Percentiles rank a stretch among this genome's conserved stretches.
Evolutionary conservation across 495 filamentous ascomycete species (phyloP).

Genomic region (Paragyromitra xinjiangensis): DNA sequence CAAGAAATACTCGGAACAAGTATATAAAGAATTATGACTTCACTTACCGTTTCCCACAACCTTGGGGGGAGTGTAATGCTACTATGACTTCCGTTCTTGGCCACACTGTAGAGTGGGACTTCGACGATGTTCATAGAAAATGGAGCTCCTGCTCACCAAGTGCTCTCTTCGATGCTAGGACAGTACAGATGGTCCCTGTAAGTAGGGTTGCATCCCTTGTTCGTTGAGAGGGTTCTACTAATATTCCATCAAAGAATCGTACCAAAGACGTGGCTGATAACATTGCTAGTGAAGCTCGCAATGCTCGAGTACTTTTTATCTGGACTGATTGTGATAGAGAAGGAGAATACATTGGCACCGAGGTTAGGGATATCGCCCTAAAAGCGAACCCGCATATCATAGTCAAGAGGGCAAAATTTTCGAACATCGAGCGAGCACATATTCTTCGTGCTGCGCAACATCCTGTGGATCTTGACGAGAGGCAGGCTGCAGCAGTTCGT

Average conservation of each 20-base stretch:
- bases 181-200: conserved; percentile 66
- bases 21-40: conserved; percentile 97
- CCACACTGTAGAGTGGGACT: conserved; percentile 79
- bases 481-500: conserved; percentile 84
- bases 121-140: conserved; percentile 71
- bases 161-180: conserved; percentile 81
- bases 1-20: conserved; percentile 67
- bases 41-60: conserved; percentile 79
- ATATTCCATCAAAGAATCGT: conserved; percentile 69
- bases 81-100: conserved; percentile 93
- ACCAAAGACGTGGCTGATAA: conserved; percentile 77
- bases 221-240: neutral
- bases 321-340: conserved; percentile 99
- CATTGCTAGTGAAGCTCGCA: conserved; percentile 78
- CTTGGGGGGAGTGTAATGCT: conserved; percentile 83
- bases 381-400: conserved; percentile 76
- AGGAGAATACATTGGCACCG: conserved; percentile 95
- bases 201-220: conserved; percentile 12
- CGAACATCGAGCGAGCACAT: conserved; percentile 93
- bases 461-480: conserved; percentile 81
- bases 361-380: conserved; percentile 82
- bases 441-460: conserved; percentile 83
- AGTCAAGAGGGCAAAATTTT: conserved; percentile 88
- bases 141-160: conserved; percentile 84
- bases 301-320: conserved; percentile 78